Base-by-base conservation (phyloP, 2,329 filamentous ascomycete species). In the Bisporella sp. region DNA sequence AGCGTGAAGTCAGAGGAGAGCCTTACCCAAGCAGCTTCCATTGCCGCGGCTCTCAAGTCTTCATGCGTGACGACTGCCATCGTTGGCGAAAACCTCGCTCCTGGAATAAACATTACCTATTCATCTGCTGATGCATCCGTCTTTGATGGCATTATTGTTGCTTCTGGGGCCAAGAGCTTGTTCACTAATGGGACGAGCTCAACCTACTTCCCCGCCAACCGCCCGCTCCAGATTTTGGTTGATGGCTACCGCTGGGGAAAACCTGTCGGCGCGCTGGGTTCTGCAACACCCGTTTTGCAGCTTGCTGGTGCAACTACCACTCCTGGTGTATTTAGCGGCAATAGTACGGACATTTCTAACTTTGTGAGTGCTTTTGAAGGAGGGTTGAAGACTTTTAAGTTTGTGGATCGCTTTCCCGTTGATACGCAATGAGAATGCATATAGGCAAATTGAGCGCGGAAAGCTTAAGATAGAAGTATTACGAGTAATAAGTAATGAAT, bases 241-340 rank as follows among this genome's bases (percentile, higher is more conserved):
- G 78, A 83, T 59, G 78, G 74, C 0, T 89, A 81, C 68, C 70
- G 78, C 28, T 89, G 81, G 71, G 85, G 84, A 5, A 89, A 89
- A 73, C 81, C 85, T 0, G 70, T 89, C 29, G 83, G 72, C n/a
- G 79, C 77, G 31, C 56, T 87, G 1, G 83, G 82, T 11, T 64
- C 60, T 9, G 67, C 66, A 28, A 49, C 33, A 12, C 21, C 33
- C 28, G 56, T 56, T 28, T 50, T 54, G 8, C 45, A 37, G 21
- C n/a, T 33, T 28, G 32, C 40, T 44, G 30, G 52, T 3, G 70
- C 71, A 4, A 64, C 79, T 4, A 54, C 63, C 1, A 66, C 64
- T 12, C 72, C 73, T 0, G 73, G 73, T 1, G 74, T 85, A 46
- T 52, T 41, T 37, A 21, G 41, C n/a, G 31, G 35, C 12, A 52